Conservation (phyloP, 306 rosid species). For the Cicer bijugum region DNA sequence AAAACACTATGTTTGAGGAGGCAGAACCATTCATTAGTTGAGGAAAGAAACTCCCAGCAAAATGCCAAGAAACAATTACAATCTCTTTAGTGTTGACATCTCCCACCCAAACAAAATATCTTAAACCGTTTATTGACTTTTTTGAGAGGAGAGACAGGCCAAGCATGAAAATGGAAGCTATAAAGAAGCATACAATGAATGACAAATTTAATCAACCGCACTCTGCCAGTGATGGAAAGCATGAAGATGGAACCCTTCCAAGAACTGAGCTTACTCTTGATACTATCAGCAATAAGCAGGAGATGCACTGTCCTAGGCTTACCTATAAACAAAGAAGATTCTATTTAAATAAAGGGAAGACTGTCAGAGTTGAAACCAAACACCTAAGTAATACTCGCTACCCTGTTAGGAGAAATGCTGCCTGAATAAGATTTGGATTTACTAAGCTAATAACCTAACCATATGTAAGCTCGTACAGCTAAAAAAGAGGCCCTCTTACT, state of each 20-base stretch:
- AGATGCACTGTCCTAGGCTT: not conserved
- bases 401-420: not conserved
- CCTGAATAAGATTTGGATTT: not conserved
- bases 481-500: not conserved
- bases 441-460: not conserved
- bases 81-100: not conserved
- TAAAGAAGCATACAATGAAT: no score
- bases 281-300: no score
- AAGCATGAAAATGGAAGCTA: not conserved
- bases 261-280: not conserved
- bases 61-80: conserved; percentile 22
- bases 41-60: not conserved
- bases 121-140: no score
- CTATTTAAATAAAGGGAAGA: not conserved
- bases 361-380: not conserved
- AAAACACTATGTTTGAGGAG: not conserved
- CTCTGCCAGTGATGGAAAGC: no score
- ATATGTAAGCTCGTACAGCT: not conserved
- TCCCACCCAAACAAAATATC: not conserved
- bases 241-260: not conserved
- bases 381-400: not conserved
- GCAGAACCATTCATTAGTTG: not conserved
- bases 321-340: no score
- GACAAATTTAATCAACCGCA: no score
- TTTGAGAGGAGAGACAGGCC: not conserved